These are phyloP conservation scores for Zygosaccharomyces sapae DNA, from an alignment of 1,139 yeast genomes.

Conservation along the genomic window DNA sequence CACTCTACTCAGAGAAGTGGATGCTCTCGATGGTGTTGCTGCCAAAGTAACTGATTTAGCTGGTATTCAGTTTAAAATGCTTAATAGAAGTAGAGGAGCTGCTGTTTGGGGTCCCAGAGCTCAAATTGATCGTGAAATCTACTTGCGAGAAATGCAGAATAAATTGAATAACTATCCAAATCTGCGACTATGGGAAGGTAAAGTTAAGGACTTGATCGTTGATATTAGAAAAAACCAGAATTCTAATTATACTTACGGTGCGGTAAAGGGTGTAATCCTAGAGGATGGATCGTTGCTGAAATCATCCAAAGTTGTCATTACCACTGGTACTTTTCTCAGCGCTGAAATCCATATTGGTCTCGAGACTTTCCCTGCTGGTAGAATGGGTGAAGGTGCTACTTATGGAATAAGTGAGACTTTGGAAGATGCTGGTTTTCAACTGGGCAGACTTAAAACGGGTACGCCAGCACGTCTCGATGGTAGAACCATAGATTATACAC, in stretches of 20 bases:
- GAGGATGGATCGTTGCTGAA: conserved; percentile 60
- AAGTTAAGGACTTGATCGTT: conserved; percentile 81
- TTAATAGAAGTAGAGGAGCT: conserved; percentile 87
- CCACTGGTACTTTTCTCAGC: conserved; percentile 93
- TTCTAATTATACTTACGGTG: conserved; percentile 42
- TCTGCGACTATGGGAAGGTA: conserved; percentile 54
- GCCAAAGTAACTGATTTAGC: conserved; percentile 82
- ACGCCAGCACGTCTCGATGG: conserved; percentile 88
- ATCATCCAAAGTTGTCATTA: conserved; percentile 71
- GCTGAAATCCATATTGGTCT: conserved; percentile 94
- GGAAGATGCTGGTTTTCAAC: conserved; percentile 66
- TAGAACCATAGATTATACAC: conserved; percentile 61
- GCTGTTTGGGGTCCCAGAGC: conserved; percentile 99
- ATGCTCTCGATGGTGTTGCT: conserved; percentile 92
- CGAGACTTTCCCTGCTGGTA: conserved; percentile 76
- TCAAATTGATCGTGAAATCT: conserved; percentile 83
- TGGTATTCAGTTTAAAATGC: conserved; percentile 85
- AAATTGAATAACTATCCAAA: conserved; percentile 57
- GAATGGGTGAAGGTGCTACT: conserved; percentile 90
- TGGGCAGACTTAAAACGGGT: conserved; percentile 93
- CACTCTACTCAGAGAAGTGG: conserved; percentile 83
- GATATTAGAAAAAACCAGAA: conserved; percentile 39
- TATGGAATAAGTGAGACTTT: conserved; percentile 83
- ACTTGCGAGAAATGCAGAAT: conserved; percentile 73
- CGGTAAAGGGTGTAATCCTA: conserved; percentile 65